Evolutionary conservation across 2,329 filamentous ascomycete genomes (phyloP), one percentile per base, ranked within the genome.

Genomic region (Pseudopithomyces maydicus): DNA sequence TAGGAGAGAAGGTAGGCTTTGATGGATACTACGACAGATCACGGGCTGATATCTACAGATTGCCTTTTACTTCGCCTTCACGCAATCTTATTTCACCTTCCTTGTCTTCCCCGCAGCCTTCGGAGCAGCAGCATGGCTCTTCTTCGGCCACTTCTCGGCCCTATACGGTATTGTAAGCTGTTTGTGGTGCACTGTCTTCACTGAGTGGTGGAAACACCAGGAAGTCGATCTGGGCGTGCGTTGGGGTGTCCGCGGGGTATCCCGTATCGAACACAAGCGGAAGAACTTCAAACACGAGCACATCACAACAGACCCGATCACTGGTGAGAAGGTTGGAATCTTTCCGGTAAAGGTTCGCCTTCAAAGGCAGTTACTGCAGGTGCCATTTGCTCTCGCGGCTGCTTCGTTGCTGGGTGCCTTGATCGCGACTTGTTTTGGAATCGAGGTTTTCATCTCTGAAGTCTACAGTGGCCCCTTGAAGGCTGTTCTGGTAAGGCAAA

Each of bases 161-260:
- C 76, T 92, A 48, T 97, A 96, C 67, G 91, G 90, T 14, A 75
- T 93, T 1, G 82, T 89, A 43, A 93, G 89, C 71, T 89, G 88
- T 33, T 79, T 97, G n/a, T 97, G 93, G 91, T 74, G 89, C 55
- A 88, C 95, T 2, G 80, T 94, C 46, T 97, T 97, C 71, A 90
- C 96, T 55, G 94, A 98, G 73, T 97, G 90, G 76, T 98, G 94
- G 94, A 97, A 96, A 79, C 90, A 94, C 68, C 91, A 96, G 74
- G 92, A 98, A 75, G 82, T 88, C 1, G 93, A 98, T 70, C 81
- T 98, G 7, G 88, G 89, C 8, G 86, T 97, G 15, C 86, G 91
- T 66, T 98, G 94, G 94, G 90, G 90, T 14, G 92, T 97, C 2
- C 88, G 90, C 49, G 90, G 90, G 6, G 92, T 96, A 1, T 93